phyloP scores from a whole-genome alignment of 306 rosid genomes.

The Vachellia pachyceras region DNA sequence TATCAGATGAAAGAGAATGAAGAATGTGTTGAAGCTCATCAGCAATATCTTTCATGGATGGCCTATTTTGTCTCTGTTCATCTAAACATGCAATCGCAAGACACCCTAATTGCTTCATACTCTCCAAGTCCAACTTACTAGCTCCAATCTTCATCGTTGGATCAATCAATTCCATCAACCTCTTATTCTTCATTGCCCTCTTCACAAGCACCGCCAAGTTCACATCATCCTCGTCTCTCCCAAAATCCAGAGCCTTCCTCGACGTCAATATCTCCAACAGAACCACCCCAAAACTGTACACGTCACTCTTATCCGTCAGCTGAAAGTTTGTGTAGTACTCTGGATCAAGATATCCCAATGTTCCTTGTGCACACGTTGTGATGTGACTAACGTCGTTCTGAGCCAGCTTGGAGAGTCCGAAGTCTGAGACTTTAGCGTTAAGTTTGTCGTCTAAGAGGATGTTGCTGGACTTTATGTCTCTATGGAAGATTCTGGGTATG shows the following conservation, averaged over 20 bases:
- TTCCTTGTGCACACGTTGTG: conserved; percentile 55
- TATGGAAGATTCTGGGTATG: conserved; percentile 50
- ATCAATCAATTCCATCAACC: conserved; percentile 50
- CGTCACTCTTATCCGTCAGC: conserved; percentile 56
- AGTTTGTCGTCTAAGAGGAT: conserved; percentile 47
- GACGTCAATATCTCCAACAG: conserved; percentile 55
- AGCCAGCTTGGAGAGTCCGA: conserved; percentile 50
- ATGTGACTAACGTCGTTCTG: conserved; percentile 49
- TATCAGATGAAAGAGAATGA: too few species aligned
- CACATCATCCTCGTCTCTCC: conserved; percentile 59
- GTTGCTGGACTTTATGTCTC: conserved; percentile 56
- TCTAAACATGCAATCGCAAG: too few species aligned
- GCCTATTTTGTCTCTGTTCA: too few species aligned
- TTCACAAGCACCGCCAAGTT: conserved; percentile 53
- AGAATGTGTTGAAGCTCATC: too few species aligned
- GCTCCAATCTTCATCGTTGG: conserved; percentile 46
- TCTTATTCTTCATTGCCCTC: conserved; percentile 48
- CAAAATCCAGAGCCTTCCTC: conserved; percentile 59
- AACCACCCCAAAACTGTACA: conserved; percentile 59
- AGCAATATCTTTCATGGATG: too few species aligned
- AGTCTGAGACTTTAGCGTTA: conserved; percentile 53
- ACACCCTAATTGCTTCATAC: too few species aligned
- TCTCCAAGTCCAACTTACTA: conserved; percentile 44
- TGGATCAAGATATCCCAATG: conserved; percentile 56
- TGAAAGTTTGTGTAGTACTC: conserved; percentile 55